These are phyloP conservation scores for Sporothrix dimorphospora DNA, from an alignment of 2,329 filamentous ascomycete genomes.

Conservation along the genomic window DNA sequence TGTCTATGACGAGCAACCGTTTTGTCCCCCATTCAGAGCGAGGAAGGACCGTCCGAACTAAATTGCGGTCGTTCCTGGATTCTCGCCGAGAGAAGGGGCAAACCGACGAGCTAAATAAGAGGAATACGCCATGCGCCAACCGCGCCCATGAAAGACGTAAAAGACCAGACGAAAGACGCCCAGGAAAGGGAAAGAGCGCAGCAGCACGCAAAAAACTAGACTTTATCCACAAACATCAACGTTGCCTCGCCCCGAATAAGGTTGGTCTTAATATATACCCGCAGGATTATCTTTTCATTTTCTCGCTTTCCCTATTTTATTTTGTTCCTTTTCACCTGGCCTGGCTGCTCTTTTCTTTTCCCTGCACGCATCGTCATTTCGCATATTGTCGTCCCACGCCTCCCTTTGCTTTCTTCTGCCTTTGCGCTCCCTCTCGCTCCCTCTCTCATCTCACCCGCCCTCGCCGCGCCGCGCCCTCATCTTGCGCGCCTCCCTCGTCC, in stretches of 20 bases:
- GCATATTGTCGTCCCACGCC: neutral
- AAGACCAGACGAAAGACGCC: constrained; percentile 9
- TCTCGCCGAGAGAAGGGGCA: constrained; percentile 7
- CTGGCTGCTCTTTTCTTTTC: neutral
- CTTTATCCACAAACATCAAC: constrained; percentile 17
- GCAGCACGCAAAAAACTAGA: neutral
- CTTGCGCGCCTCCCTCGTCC: constrained; percentile 5
- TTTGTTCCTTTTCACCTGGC: neutral
- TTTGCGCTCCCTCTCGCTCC: neutral
- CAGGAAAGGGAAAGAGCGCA: constrained; percentile 1
- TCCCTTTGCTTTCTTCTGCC: constrained; percentile 4
- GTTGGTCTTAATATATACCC: constrained; percentile 16
- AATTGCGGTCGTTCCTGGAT: constrained; percentile 12
- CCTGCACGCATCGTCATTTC: constrained; percentile 7
- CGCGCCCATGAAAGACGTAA: neutral
- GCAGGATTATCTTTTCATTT: constrained; percentile 2
- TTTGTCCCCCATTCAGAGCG: constrained; percentile 6
- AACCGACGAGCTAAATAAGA: neutral
- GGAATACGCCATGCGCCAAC: neutral
- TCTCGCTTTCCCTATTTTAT: neutral
- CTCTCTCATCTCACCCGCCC: neutral
- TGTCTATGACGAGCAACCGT: neutral
- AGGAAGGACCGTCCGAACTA: constrained; percentile 6
- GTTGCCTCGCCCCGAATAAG: constrained; percentile 5
- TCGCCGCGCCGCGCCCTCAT: neutral